phyloP scores from a whole-genome alignment of 2,329 filamentous ascomycete species.

The Cryphonectria nitschkei region DNA sequence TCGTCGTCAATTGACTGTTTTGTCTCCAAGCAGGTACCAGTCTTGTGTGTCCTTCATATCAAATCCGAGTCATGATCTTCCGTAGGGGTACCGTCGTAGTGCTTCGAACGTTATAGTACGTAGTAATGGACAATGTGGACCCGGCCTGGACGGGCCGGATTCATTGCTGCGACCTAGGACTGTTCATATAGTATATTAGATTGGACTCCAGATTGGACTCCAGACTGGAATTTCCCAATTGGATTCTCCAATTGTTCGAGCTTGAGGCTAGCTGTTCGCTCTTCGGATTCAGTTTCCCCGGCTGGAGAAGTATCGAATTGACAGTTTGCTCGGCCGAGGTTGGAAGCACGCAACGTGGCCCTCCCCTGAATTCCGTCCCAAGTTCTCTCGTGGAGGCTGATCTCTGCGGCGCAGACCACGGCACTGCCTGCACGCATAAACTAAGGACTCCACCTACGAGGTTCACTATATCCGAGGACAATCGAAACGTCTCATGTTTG shows the following conservation, averaged over 20 bases:
- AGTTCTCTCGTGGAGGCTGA: neutral
- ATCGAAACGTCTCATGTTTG: conserved; percentile 9
- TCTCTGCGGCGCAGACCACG: conserved; percentile 7
- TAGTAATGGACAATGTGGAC: neutral
- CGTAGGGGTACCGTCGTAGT: neutral
- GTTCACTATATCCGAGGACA: neutral
- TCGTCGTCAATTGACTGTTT: neutral
- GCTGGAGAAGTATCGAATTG: neutral
- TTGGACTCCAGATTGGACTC: neutral
- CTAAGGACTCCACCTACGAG: neutral
- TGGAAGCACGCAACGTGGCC: neutral
- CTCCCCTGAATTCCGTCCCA: neutral
- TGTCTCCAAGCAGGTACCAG: neutral
- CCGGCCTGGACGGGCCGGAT: neutral
- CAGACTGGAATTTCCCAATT: neutral
- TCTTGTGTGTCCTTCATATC: neutral
- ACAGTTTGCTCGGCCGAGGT: neutral
- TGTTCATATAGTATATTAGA: neutral
- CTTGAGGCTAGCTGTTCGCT: neutral
- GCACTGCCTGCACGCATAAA: conserved; percentile 15
- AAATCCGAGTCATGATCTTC: neutral
- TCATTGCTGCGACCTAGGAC: neutral
- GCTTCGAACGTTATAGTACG: no score
- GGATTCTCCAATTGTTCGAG: neutral
- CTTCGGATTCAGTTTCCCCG: no score